Percentiles rank a stretch among this genome's conserved stretches.
Conservation (phyloP, 306 rosid species). For the Rubus idaeus region DNA sequence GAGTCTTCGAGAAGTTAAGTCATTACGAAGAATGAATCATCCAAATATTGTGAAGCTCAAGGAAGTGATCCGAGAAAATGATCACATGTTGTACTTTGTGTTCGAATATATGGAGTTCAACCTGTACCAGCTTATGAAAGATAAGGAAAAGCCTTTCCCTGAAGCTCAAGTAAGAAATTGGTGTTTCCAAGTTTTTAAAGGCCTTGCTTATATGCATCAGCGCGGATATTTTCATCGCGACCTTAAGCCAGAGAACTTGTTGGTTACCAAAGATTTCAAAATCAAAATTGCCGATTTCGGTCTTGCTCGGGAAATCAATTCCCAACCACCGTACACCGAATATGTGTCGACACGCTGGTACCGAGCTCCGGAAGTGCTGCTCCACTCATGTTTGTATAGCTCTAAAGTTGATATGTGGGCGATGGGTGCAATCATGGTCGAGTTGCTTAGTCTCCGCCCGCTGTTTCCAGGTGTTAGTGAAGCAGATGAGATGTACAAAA, state of each 20-base stretch:
- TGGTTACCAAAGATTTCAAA: background rate
- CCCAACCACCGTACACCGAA: background rate
- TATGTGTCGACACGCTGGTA: background rate
- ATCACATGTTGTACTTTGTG: background rate
- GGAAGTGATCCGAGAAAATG: background rate
- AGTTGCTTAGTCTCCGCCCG: background rate
- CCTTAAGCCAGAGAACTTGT: conserved; percentile 7
- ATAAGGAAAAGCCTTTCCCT: background rate
- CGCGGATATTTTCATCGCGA: background rate
- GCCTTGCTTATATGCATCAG: background rate
- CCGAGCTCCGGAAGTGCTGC: conserved; percentile 6
- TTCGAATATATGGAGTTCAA: background rate
- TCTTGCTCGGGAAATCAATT: background rate
- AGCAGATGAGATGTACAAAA: background rate
- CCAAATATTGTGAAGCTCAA: conserved; percentile 6
- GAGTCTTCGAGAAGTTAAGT: conserved; percentile 30
- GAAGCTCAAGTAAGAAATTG: background rate
- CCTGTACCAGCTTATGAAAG: background rate
- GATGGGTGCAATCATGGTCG: conserved; percentile 12
- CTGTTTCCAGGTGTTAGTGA: background rate
- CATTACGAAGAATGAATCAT: background rate
- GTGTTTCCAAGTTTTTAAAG: background rate
- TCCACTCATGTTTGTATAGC: background rate
- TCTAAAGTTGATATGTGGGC: conserved; percentile 16
- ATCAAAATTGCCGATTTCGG: conserved; percentile 15